A percentile compares a stretch with the other conserved stretches of the same genome.
Conservation (phyloP, 768 basidiomycete species). For the Gymnopilus junonius region DNA sequence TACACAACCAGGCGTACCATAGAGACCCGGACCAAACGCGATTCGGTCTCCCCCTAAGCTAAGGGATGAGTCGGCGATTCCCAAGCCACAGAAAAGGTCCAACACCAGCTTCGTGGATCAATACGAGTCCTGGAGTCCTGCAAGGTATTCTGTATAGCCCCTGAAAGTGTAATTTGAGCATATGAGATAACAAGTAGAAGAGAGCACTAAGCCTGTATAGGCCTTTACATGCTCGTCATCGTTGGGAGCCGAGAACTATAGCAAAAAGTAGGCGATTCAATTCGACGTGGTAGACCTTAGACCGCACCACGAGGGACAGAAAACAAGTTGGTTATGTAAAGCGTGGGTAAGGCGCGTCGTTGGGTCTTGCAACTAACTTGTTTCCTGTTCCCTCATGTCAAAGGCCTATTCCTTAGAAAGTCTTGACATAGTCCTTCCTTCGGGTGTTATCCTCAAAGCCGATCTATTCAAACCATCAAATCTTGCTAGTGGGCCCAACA, state of each 20-base stretch:
- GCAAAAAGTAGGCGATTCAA: too few species aligned
- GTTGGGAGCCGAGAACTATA: too few species aligned
- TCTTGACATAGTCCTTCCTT: constrained; percentile 28
- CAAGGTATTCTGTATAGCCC: background rate
- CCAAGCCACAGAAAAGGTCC: background rate
- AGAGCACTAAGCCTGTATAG: too few species aligned
- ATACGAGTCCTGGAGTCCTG: background rate
- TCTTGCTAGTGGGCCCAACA: constrained; percentile 30
- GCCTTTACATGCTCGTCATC: too few species aligned
- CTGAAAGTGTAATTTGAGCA: background rate
- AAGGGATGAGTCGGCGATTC: background rate
- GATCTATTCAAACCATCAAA: constrained; percentile 33
- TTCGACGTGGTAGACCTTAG: too few species aligned
- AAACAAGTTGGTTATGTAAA: too few species aligned
- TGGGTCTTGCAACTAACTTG: too few species aligned
- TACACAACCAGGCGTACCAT: constrained; percentile 27
- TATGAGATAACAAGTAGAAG: background rate
- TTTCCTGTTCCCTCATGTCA: background rate
- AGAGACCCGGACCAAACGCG: constrained; percentile 25
- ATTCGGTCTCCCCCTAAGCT: constrained; percentile 17
- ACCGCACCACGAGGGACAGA: too few species aligned
- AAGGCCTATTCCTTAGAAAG: background rate
- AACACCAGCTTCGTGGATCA: background rate
- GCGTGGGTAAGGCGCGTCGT: too few species aligned
- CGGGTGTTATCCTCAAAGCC: constrained; percentile 50